These are phyloP conservation scores for Pholiota adiposa DNA, from an alignment of 1,284 basidiomycete species.

Conservation along the genomic window DNA sequence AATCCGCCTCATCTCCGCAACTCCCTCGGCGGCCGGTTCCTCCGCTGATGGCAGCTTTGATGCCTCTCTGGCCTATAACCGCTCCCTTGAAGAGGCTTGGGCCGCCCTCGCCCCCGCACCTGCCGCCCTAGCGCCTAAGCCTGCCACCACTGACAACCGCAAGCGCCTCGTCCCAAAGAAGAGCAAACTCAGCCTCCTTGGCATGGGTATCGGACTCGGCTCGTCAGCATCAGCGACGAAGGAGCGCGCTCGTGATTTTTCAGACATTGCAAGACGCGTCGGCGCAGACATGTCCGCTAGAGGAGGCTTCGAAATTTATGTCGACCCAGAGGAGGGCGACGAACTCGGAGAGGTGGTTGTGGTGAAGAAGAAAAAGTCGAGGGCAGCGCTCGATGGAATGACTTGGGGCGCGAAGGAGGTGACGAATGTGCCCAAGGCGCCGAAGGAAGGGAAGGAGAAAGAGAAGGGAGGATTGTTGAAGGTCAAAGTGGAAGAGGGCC, in stretches of 20 bases:
- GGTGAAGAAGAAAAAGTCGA: slow-evolving; percentile 79
- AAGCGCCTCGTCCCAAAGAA: slow-evolving; percentile 74
- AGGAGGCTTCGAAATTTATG: slow-evolving; percentile 72
- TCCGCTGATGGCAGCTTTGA: slow-evolving; percentile 36
- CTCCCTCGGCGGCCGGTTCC: slow-evolving; percentile 57
- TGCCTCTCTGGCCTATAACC: slow-evolving; percentile 24
- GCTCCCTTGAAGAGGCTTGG: slow-evolving; percentile 40
- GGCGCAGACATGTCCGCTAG: slow-evolving; percentile 34
- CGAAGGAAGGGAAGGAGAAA: slow-evolving; percentile 36
- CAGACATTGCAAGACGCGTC: slow-evolving; percentile 64
- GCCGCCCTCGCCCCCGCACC: slow-evolving; percentile 29
- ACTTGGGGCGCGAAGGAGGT: slow-evolving; percentile 65
- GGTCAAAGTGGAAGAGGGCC: slow-evolving; percentile 51
- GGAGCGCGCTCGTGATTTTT: slow-evolving; percentile 51
- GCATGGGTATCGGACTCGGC: slow-evolving; percentile 30
- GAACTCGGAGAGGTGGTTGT: slow-evolving; percentile 74
- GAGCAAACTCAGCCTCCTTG: slow-evolving; percentile 64
- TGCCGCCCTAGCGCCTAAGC: slow-evolving; percentile 25
- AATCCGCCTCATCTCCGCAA: slow-evolving; percentile 70
- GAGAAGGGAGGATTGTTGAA: slow-evolving; percentile 38
- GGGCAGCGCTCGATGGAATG: slow-evolving; percentile 64
- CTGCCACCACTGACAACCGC: slow-evolving; percentile 15
- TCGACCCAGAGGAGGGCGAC: slow-evolving; percentile 66
- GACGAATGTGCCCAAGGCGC: slow-evolving; percentile 54
- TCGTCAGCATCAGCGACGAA: slow-evolving; percentile 25